Evolutionary conservation across 306 rosid species (phyloP), one percentile per base, ranked within the genome.

Genomic region (Vigna radiata): DNA sequence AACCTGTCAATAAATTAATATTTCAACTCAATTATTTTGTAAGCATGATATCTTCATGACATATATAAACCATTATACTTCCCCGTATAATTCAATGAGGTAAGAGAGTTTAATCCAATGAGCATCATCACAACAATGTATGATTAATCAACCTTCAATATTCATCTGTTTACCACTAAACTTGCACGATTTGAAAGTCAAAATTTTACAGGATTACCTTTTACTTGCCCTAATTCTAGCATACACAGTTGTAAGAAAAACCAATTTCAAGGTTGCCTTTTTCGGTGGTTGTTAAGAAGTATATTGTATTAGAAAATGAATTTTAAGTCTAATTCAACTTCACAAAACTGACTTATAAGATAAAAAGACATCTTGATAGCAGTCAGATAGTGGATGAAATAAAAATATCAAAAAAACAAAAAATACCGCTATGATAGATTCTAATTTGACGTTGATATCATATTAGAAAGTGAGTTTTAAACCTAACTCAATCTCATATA

Each of bases 21-120:
- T 56, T 36, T 55, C 2, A 46, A 59, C 48, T 11, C 5, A 44
- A 44, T 44, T 44, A 44, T 77, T 71, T 62, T 62, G 82, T 55
- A 72, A 79, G 81, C 91, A 71, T 87, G 90, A 90, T 81, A 71
- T 73, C 77, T 68, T 5, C 48, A 70, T 90, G 92, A 85, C 85
- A 73, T 73, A 21, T 21, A 21, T 21, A 9, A 19, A 66, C 0
- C 9, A 10, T 66, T 31, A 66, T 18, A 25, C 2, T 39, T 61
- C 11, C 46, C 53, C 36, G 41, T 62, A 44, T 6, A 21, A 15
- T 50, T 49, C n/a, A 69, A 48, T 37, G 33, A 37, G 21, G 11
- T 55, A 36, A 63, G 3, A 76, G 21, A 19, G 33, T 9, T 54
- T 4, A 27, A 44, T 7, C 48, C 2, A 25, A 55, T 66, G 2